Percentiles rank a stretch among this genome's conserved stretches.
Conservation (phyloP, 352 stramenopile species). For the Pythium phragmitis region DNA sequence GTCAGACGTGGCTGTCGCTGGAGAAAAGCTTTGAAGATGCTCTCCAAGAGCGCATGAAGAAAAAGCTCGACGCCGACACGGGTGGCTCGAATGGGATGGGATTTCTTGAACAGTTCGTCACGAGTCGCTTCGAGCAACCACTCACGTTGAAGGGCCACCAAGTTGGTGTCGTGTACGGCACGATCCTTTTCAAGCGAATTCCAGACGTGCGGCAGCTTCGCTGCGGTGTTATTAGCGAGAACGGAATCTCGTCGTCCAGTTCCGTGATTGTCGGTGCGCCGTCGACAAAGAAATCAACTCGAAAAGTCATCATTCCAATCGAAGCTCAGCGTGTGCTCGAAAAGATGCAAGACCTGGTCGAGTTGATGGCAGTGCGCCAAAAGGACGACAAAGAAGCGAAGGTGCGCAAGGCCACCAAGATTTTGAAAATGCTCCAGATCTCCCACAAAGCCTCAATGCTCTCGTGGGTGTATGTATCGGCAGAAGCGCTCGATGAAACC, state of each 20-base stretch:
- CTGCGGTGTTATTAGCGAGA: constrained; percentile 86
- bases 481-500: constrained; percentile 82
- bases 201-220: constrained; percentile 84
- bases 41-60: constrained; percentile 83
- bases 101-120: constrained; percentile 75
- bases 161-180: constrained; percentile 85
- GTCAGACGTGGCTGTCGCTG: constrained; percentile 85
- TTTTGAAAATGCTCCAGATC: constrained; percentile 88
- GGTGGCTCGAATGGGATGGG: constrained; percentile 49
- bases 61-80: constrained; percentile 56
- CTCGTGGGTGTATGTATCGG: constrained; percentile 84
- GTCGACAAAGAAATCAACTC: constrained; percentile 57
- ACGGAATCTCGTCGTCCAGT: constrained; percentile 85
- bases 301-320: constrained; percentile 80
- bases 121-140: constrained; percentile 85
- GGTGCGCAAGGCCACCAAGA: constrained; percentile 88
- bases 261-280: constrained; percentile 80
- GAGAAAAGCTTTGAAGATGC: constrained; percentile 90
- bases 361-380: constrained; percentile 84
- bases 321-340: constrained; percentile 87
- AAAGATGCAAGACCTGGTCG: constrained; percentile 88
- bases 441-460: constrained; percentile 90
- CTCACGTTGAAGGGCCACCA: constrained; percentile 86
- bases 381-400: constrained; percentile 91
- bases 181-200: constrained; percentile 88